Conservation (phyloP, 108 stramenopile genomes). For the Cyclotella baltica region DNA sequence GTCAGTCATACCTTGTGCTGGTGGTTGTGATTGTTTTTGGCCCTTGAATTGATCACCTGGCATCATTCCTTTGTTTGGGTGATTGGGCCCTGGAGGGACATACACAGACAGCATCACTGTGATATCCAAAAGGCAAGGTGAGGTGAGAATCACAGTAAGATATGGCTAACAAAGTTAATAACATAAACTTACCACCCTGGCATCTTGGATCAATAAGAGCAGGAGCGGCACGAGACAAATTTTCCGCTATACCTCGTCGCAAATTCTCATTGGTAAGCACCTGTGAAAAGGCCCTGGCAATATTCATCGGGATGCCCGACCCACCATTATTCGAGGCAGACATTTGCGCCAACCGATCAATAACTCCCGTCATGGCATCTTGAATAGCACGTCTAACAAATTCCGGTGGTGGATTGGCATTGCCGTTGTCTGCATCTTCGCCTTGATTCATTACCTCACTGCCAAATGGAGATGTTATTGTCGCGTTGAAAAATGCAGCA, state of each 20-base stretch:
- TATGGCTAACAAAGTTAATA: background rate
- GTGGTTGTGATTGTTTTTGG: constrained; percentile 21
- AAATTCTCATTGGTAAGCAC: constrained; percentile 79
- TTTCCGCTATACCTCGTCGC: constrained; percentile 84
- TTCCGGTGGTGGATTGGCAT: constrained; percentile 64
- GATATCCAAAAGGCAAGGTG: background rate
- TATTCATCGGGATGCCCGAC: constrained; percentile 62
- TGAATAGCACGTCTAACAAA: constrained; percentile 77
- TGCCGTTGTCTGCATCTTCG: constrained; percentile 1
- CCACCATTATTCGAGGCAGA: constrained; percentile 25
- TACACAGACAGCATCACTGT: constrained; percentile 87
- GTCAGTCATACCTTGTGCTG: constrained; percentile 17
- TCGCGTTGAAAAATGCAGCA: constrained; percentile 83
- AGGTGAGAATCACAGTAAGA: background rate
- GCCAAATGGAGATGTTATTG: constrained; percentile 57
- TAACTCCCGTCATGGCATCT: constrained; percentile 77
- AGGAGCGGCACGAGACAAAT: constrained; percentile 85
- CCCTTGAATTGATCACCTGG: constrained; percentile 59
- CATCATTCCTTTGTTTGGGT: constrained; percentile 71
- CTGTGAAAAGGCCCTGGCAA: constrained; percentile 83
- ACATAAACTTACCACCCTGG: constrained; percentile 55
- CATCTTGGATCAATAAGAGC: constrained; percentile 89
- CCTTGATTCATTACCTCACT: constrained; percentile 45
- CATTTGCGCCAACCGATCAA: constrained; percentile 80
- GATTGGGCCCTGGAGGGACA: constrained; percentile 80